Evolutionary conservation across 73 alveolate species (phyloP).

Genomic region (Tetrahymena thermophila): DNA sequence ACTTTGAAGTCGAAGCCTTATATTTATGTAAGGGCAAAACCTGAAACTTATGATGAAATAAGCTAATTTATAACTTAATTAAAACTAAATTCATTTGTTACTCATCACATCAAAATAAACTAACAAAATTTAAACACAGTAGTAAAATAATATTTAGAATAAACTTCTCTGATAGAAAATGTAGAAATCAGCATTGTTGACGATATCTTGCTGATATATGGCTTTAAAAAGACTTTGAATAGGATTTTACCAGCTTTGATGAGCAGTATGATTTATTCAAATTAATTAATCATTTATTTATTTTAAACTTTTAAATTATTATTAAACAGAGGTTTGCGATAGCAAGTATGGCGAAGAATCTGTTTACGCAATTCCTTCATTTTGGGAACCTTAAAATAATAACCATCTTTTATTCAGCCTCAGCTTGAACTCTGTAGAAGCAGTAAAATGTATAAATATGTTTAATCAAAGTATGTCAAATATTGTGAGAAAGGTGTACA

Average conservation of each 20-base stretch:
- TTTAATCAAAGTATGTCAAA: not conserved
- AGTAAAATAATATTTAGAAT: not conserved
- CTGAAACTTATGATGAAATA: not conserved
- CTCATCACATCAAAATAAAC: not conserved
- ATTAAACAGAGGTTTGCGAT: not conserved
- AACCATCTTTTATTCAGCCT: not conserved
- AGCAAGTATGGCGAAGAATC: not conserved
- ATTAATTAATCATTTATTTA: not conserved
- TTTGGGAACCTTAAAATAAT: not conserved
- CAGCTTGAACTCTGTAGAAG: not conserved
- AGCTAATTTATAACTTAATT: not conserved
- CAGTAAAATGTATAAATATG: not conserved
- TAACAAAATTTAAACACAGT: not conserved
- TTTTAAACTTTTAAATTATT: not conserved
- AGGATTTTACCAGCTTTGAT: not conserved
- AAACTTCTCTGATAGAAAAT: not conserved
- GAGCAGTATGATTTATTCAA: not conserved
- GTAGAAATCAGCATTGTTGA: not conserved
- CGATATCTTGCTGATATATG: not conserved
- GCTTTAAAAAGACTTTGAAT: not conserved
- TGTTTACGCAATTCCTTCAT: not conserved
- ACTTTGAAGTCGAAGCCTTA: not conserved
- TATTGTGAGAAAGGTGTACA: not conserved
- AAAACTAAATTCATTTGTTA: not conserved
- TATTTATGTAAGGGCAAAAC: not conserved